Percentiles rank a stretch among this genome's conserved stretches.
Conservation (phyloP, 768 basidiomycete species). For the Lanmaoa rubissima region DNA sequence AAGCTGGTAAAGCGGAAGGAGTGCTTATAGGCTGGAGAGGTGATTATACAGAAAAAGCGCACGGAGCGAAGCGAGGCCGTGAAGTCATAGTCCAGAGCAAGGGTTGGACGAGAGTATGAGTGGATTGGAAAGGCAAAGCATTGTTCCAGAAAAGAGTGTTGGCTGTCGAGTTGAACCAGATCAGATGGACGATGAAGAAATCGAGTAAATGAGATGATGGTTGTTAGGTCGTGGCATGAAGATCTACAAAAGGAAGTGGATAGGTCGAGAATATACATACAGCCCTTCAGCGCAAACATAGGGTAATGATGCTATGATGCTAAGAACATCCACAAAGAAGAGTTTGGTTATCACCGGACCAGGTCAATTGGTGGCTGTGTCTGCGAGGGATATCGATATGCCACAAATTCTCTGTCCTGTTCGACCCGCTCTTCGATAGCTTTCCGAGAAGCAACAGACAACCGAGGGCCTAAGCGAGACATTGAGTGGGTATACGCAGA, state of each 20-base stretch:
- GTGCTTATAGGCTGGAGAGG: conserved; percentile 8
- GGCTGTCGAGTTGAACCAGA: conserved; percentile 15
- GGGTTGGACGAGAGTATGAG: conserved; percentile 14
- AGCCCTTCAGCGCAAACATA: conserved; percentile 3
- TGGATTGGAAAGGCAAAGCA: conserved; percentile 16
- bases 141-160: conserved; percentile 28
- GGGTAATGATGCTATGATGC: conserved; percentile 1
- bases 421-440: conserved; percentile 76
- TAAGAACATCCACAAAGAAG: neutral
- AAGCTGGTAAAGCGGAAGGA: conserved; percentile 11
- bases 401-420: conserved; percentile 83
- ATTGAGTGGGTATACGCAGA: conserved; percentile 49
- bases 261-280: conserved; percentile 7
- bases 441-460: conserved; percentile 67
- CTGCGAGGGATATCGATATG: conserved; percentile 82
- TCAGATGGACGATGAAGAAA: conserved; percentile 14
- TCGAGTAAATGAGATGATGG: conserved; percentile 21
- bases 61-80: conserved; percentile 11
- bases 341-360: conserved; percentile 38
- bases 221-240: conserved; percentile 16
- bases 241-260: conserved; percentile 18
- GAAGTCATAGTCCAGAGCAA: conserved; percentile 31
- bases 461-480: conserved; percentile 49
- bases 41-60: conserved; percentile 15
- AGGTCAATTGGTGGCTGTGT: conserved; percentile 63